phyloP scores from a whole-genome alignment of 2,329 filamentous ascomycete genomes.

The Lasiodiplodia theobromae region DNA sequence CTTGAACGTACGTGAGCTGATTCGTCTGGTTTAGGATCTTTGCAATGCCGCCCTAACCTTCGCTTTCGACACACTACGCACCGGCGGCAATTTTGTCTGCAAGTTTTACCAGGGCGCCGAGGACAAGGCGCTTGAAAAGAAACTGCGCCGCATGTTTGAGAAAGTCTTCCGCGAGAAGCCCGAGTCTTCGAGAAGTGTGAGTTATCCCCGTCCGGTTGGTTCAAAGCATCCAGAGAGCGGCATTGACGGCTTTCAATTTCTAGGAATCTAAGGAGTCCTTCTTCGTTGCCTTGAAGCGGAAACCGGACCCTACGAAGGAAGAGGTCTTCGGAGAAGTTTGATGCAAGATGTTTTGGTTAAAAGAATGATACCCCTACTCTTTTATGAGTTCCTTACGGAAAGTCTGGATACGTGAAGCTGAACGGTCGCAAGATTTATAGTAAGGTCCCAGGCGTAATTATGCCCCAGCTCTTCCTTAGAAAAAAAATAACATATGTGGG shows the following conservation, averaged over 20 bases:
- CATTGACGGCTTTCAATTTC: not conserved
- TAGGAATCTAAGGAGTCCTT: conserved; percentile 86
- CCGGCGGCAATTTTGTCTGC: conserved; percentile 90
- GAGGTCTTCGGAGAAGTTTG: conserved; percentile 48
- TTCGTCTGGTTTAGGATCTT: conserved; percentile 71
- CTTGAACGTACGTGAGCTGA: not conserved
- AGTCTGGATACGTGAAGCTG: no score
- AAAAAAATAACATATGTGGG: no score
- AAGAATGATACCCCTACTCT: not conserved
- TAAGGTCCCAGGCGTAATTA: no score
- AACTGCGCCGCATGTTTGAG: conserved; percentile 77
- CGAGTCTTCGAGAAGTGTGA: conserved; percentile 83
- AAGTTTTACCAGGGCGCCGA: conserved; percentile 96
- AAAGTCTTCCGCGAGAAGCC: conserved; percentile 90
- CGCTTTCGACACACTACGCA: conserved; percentile 80
- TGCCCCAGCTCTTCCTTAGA: no score
- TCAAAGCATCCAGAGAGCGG: not conserved
- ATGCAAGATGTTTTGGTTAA: not conserved
- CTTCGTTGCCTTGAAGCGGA: conserved; percentile 80
- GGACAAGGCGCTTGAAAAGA: conserved; percentile 79
- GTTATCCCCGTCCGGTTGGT: conserved; percentile 43
- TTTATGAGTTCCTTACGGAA: no score
- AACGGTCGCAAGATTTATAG: no score
- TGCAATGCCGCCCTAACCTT: conserved; percentile 87
- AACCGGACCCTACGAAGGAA: conserved; percentile 56